phyloP scores from a whole-genome alignment of 768 basidiomycete genomes.

The Lactifluus subvellereus region DNA sequence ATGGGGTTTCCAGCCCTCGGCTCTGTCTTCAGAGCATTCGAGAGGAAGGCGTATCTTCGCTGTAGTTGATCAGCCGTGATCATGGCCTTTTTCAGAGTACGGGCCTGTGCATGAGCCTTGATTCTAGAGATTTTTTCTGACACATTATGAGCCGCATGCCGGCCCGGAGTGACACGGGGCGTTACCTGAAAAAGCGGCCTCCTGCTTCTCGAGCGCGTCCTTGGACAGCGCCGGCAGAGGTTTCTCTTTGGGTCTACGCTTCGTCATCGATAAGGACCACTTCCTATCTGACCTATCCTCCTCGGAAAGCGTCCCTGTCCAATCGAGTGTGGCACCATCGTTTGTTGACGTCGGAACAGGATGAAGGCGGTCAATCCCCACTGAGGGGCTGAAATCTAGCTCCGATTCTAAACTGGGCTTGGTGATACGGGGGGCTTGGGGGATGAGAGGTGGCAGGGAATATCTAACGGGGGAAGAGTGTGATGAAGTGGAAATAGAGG shows the following conservation, averaged over 20 bases:
- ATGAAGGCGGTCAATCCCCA: conserved; percentile 42
- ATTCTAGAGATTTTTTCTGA: conserved; percentile 56
- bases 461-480: conserved; percentile 21
- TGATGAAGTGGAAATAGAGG: conserved; percentile 28
- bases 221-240: conserved; percentile 41
- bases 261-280: conserved; percentile 55
- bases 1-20: conserved; percentile 40
- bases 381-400: conserved; percentile 67
- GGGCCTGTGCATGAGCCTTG: conserved; percentile 42
- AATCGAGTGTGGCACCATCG: conserved; percentile 67
- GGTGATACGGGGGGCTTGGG: conserved; percentile 26
- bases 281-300: conserved; percentile 54
- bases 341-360: conserved; percentile 67
- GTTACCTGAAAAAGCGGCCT: conserved; percentile 51
- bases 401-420: conserved; percentile 36
- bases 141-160: not conserved
- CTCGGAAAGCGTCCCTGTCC: conserved; percentile 53
- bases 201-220: conserved; percentile 52
- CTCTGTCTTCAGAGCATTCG: conserved; percentile 34
- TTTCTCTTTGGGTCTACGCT: conserved; percentile 56
- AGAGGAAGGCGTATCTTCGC: conserved; percentile 57
- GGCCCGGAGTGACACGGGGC: not conserved
- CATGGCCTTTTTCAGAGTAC: conserved; percentile 56
- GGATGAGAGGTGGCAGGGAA: conserved; percentile 30
- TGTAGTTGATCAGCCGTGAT: conserved; percentile 61